phyloP scores from a whole-genome alignment of 78 protist genomes.

The Monosiga brevicollis region DNA sequence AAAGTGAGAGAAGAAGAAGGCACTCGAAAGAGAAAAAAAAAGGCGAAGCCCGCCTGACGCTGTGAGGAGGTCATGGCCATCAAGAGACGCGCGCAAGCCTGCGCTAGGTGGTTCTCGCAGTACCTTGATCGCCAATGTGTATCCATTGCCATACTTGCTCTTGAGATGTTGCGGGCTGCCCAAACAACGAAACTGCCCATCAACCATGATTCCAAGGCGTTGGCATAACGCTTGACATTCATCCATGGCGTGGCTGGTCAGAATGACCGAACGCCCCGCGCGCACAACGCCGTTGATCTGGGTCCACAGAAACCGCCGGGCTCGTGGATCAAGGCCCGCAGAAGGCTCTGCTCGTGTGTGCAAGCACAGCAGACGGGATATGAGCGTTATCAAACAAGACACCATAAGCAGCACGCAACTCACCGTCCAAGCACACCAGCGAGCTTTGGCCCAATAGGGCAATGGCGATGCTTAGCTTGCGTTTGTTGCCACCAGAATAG shows the following conservation, averaged over 20 bases:
- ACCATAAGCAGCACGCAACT: too few relatives aligned
- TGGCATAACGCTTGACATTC: conserved; percentile 57
- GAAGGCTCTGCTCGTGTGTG: too few relatives aligned
- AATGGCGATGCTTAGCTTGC: conserved; percentile 63
- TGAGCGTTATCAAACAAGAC: too few relatives aligned
- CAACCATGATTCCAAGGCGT: conserved; percentile 56
- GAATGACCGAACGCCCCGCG: conserved; percentile 36
- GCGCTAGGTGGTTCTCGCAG: background rate
- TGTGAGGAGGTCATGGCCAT: background rate
- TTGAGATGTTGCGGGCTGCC: conserved; percentile 22
- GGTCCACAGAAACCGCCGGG: conserved; percentile 64
- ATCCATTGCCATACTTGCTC: background rate
- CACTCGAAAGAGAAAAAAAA: background rate
- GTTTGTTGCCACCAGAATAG: conserved; percentile 66
- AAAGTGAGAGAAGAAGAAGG: background rate
- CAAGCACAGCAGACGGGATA: too few relatives aligned
- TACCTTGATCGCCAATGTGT: background rate
- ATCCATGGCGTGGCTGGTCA: conserved; percentile 71
- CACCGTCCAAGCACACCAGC: background rate
- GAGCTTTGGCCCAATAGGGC: conserved; percentile 6
- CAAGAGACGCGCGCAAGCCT: background rate
- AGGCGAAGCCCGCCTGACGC: background rate
- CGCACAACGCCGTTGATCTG: conserved; percentile 7
- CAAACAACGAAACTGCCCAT: conserved; percentile 4
- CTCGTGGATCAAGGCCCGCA: too few relatives aligned